phyloP scores from a whole-genome alignment of 192 early-diverging fungal species.

The Gamsiella multidivaricata region DNA sequence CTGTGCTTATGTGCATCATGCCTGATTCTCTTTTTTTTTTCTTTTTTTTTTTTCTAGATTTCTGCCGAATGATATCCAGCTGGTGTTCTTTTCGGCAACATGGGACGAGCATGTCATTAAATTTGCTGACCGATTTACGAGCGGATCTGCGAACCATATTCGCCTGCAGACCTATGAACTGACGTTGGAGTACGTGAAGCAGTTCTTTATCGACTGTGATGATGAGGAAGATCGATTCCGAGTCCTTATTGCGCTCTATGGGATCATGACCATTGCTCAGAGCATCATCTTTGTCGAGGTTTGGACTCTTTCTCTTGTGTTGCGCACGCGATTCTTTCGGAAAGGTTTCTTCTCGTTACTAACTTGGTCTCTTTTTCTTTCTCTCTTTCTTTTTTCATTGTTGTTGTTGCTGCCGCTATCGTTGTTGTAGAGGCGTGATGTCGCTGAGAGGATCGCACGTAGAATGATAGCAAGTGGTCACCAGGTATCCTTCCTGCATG shows the following conservation, averaged over 20 bases:
- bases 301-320: background rate
- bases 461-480: constrained; percentile 59
- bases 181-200: constrained; percentile 88
- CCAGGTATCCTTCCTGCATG: constrained; percentile 80
- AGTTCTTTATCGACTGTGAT: constrained; percentile 96
- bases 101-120: constrained; percentile 77
- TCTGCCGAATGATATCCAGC: constrained; percentile 76
- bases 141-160: constrained; percentile 84
- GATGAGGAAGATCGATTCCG: constrained; percentile 81
- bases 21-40: background rate
- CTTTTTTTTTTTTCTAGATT: constrained; percentile 42
- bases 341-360: too few relatives aligned
- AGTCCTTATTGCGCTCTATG: constrained; percentile 74
- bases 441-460: constrained; percentile 68
- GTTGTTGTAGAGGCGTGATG: constrained; percentile 60
- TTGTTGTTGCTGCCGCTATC: background rate
- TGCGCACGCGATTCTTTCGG: too few relatives aligned
- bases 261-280: constrained; percentile 90
- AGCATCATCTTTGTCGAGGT: constrained; percentile 95
- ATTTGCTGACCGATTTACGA: constrained; percentile 83
- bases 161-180: constrained; percentile 83
- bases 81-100: constrained; percentile 95
- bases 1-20: background rate
- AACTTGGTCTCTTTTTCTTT: background rate
- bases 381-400: background rate